Base-by-base conservation (phyloP, 1,284 basidiomycete genomes). In the Thelephora terrestris region DNA sequence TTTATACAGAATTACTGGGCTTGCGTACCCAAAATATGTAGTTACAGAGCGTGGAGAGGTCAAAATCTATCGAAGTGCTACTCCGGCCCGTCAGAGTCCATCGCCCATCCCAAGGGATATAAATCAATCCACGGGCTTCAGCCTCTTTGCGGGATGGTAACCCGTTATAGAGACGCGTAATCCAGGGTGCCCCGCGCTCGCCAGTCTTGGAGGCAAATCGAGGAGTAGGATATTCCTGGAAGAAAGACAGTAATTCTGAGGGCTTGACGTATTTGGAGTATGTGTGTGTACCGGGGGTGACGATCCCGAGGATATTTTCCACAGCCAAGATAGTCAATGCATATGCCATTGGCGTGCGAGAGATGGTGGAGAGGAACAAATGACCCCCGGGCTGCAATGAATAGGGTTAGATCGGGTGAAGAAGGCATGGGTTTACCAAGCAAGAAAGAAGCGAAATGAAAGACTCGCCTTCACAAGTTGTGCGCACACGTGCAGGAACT, bases 331-430 rank as follows among this genome's bases (percentile, higher is more conserved):
- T 94, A 10, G 93, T 94, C 24, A 98, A 73, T 52, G 93, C 71
- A 64, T 91, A 91, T 5, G 94, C 76, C 38, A 99, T 76, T 0
- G 91, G 87, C 12, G 94, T 98, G 43, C 96, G 85, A 0, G 93
- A 84, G 58, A 99, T 91, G n/a, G 96, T 99, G 3, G 92, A 96
- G 39, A 99, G 73, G 68, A 98, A 88, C 9, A 99, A 74, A 61
- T 97, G 91, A 1, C 96, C 96, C 7, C 93, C 94, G 3, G 96
- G 95, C 87, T 93, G 59, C 29, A 46, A 20, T 36, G 24, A 29
- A 18, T 24, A 10, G 34, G 47, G 18, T 36, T 6, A 14, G n/a
- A 5, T 23, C 21, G 23, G 5, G 24, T 36, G 45, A 49, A 29
- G 51, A 6, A 44, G 45, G 34, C 16, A 34, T 18, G 39, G 51